A percentile compares a stretch with the other conserved stretches of the same genome.
phyloP scores from a whole-genome alignment of 2,329 filamentous ascomycete genomes.

The Beauveria asiatica region DNA sequence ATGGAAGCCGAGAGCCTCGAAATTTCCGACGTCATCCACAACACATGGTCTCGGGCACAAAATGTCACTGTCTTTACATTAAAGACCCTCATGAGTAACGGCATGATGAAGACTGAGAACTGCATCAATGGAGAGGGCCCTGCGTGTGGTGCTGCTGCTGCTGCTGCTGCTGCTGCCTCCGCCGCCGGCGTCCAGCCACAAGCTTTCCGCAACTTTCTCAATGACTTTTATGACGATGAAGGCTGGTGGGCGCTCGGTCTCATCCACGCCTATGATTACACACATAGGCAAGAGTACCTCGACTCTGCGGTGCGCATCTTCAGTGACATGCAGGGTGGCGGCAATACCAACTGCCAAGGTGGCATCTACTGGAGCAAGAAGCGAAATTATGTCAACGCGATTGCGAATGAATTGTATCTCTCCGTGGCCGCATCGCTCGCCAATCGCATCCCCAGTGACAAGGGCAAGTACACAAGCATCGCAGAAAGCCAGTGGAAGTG shows the following conservation, averaged over 20 bases:
- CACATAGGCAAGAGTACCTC: slow-evolving; percentile 41
- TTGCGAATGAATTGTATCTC: slow-evolving; percentile 51
- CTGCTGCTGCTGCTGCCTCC: background rate
- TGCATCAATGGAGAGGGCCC: slow-evolving; percentile 18
- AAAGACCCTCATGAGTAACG: slow-evolving; percentile 28
- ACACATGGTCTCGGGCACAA: slow-evolving; percentile 39
- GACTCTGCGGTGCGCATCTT: slow-evolving; percentile 45
- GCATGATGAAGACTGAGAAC: slow-evolving; percentile 31
- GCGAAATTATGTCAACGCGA: slow-evolving; percentile 42
- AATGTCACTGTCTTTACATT: slow-evolving; percentile 26
- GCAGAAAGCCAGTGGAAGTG: slow-evolving; percentile 45
- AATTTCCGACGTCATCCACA: slow-evolving; percentile 32
- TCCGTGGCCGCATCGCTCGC: slow-evolving; percentile 44
- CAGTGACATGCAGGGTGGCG: slow-evolving; percentile 45
- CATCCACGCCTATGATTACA: slow-evolving; percentile 48
- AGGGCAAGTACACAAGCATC: slow-evolving; percentile 33
- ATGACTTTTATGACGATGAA: slow-evolving; percentile 51
- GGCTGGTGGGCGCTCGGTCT: slow-evolving; percentile 55
- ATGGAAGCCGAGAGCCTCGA: slow-evolving; percentile 28
- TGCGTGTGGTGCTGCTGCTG: background rate
- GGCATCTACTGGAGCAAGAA: slow-evolving; percentile 51
- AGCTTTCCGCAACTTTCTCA: slow-evolving; percentile 35
- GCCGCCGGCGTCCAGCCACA: background rate
- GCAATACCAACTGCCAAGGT: slow-evolving; percentile 39
- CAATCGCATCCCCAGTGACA: slow-evolving; percentile 34